A percentile compares a stretch with the other conserved stretches of the same genome.
Conservation (phyloP, 768 basidiomycete species). For the Lepiota brunneoincarnata region DNA sequence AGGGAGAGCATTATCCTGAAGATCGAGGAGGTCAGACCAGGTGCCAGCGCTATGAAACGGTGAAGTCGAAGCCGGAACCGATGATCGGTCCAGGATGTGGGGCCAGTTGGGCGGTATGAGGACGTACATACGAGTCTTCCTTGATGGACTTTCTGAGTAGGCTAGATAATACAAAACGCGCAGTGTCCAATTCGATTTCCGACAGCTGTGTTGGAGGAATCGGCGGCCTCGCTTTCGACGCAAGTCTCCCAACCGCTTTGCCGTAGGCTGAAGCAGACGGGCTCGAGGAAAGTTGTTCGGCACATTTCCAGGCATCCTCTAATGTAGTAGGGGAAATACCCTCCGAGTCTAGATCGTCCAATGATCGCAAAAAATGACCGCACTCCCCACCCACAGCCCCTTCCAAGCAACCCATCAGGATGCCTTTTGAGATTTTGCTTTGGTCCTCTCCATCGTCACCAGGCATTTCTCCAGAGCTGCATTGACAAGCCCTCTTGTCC, state of each 20-base stretch:
- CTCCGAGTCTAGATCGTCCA: conserved; percentile 22
- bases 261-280: neutral
- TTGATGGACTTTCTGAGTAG: conserved; percentile 43
- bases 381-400: neutral
- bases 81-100: neutral
- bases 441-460: conserved; percentile 5
- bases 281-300: conserved; percentile 24
- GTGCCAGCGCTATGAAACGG: conserved; percentile 16
- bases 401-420: neutral
- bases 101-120: neutral
- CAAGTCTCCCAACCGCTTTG: conserved; percentile 3
- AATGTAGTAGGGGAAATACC: conserved; percentile 37
- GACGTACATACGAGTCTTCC: conserved; percentile 17
- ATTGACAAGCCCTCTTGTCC: conserved; percentile 29
- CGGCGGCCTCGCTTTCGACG: neutral
- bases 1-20: conserved; percentile 57
- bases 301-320: conserved; percentile 44
- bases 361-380: conserved; percentile 12
- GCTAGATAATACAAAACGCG: conserved; percentile 51
- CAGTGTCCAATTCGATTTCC: conserved; percentile 58
- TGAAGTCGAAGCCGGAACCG: neutral
- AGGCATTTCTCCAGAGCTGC: conserved; percentile 30
- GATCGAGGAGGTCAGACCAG: conserved; percentile 50
- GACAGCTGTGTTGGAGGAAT: conserved; percentile 28
- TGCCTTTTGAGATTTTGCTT: neutral